Evolutionary conservation across 108 stramenopile genomes (phyloP), one percentile per base, ranked within the genome.

Genomic region (Skeletonema marinoi): DNA sequence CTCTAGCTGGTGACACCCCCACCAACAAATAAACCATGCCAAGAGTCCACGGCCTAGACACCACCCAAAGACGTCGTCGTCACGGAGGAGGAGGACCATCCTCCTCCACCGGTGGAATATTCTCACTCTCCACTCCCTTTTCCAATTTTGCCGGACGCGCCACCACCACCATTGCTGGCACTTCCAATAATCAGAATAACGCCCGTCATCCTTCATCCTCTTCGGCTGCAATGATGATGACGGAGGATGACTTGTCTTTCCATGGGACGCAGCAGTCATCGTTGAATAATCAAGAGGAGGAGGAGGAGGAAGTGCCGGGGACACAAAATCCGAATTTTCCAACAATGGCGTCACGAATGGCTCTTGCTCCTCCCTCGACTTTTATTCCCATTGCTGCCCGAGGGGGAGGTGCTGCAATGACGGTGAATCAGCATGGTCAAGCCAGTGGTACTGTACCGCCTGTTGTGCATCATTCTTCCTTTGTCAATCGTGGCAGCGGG

Each of bases 71-170:
- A 25, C 60, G 60, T 31, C 60, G 60, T 31, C 60, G 60, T 16
- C 60, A 31, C 60, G 60, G 60, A 3, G 60, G 60, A 3, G 60
- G n/a, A 4, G 21, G 3, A 33, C 3, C 12, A 31, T 60, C 60
- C 6, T 21, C 25, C 4, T n/a, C 35, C 14, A n/a, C 60, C 32
- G 32, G 60, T 2, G 64, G 77, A 29, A 71, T 66, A 31, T 78
- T 78, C 54, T 78, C 77, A 32, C 38, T 78, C 12, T 70, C 77
- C 6, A 78, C 77, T 31, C 77, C 70, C 56, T 78, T 78, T 38
- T 32, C 60, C 17, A 38, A 42, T 39, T 38, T 56, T 39, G 31
- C 74, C 38, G 50, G 39, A 29, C 30, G 14, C 63, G 30, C 21
- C 63, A 11, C 39, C 66, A 35, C 69, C 32, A 38, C 69, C 25